A percentile compares a stretch with the other conserved stretches of the same genome.
Conservation (phyloP, 768 basidiomycete genomes). For the Xerocomellus chrysenteron region DNA sequence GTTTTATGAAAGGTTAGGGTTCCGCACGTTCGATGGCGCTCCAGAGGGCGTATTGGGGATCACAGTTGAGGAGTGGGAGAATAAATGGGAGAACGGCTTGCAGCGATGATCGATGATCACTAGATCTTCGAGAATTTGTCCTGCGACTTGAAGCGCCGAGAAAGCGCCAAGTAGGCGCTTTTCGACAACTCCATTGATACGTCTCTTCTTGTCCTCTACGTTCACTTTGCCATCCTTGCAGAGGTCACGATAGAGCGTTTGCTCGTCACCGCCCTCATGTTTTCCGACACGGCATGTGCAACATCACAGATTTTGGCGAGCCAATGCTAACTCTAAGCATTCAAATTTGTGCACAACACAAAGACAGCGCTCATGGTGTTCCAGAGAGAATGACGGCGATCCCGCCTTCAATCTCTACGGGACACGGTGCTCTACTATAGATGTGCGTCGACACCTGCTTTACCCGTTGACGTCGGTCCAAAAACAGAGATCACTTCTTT, state of each 20-base stretch:
- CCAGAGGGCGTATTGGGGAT: constrained; percentile 54
- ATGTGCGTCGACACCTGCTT: not conserved
- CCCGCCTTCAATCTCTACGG: constrained; percentile 3
- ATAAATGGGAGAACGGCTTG: constrained; percentile 2
- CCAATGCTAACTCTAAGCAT: not conserved
- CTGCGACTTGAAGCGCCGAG: no score
- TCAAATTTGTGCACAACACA: not conserved
- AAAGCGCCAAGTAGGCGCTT: not conserved
- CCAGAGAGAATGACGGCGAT: constrained; percentile 2
- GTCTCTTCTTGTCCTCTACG: not conserved
- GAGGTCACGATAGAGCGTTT: not conserved
- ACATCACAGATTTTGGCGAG: not conserved
- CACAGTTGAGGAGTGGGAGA: constrained; percentile 42
- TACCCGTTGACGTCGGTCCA: not conserved
- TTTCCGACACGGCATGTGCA: not conserved
- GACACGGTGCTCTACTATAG: not conserved
- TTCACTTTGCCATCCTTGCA: not conserved
- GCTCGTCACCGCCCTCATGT: not conserved
- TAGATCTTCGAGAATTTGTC: no score
- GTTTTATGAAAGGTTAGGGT: constrained; percentile 67
- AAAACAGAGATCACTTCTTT: not conserved
- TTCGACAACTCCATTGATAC: not conserved
- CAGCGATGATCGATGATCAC: not conserved
- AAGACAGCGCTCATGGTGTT: not conserved
- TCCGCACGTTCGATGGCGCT: constrained; percentile 53